Base-by-base conservation (phyloP, 768 basidiomycete species). In the Suillus americanus region DNA sequence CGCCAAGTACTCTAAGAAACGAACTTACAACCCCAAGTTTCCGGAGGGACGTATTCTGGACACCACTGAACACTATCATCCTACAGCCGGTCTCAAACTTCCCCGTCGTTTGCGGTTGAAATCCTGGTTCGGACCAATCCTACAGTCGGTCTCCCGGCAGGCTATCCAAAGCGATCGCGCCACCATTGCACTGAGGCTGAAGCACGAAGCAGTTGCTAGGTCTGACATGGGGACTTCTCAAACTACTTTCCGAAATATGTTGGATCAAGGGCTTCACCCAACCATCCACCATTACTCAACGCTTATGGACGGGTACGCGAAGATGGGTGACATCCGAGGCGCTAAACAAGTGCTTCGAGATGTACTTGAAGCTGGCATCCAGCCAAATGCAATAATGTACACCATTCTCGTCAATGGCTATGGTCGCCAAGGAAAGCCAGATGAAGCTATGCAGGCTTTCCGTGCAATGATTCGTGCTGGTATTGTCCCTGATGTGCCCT, bases 331-430 rank as follows among this genome's bases (percentile, higher is more conserved):
- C 73, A 78, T 89, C 66, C 70, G 74, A 16, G 79, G 79, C 23
- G 90, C 92, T 30, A 74, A 81, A 63, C 79, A 80, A 60, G 77
- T 87, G 50, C 82, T 95, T 79, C 77, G 75, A 65, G 75, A 85
- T 20, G 85, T 87, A 33, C 70, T 73, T 46, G 75, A 78, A 46
- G 79, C 81, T 5, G 86, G 87, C 30, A 72, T 89, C 64, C 74
- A 79, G 28, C 84, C 88, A 25, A 86, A 88, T 67, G 81, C 85
- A 23, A 83, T 88, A 53, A 86, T 91, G 83, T 91, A 87, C 79
- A 94, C 92, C 30, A 87, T 89, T 66, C 82, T 95, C 65, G 88
- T 95, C 68, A 79, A 82, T 41, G 92, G 90, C 3, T 84, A 89
- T 73, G 89, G 85, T 25, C 84, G 85, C n/a, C 80, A 81, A 60